Conservation (phyloP, 441 rosid genomes). For the Gossypium lobatum region DNA sequence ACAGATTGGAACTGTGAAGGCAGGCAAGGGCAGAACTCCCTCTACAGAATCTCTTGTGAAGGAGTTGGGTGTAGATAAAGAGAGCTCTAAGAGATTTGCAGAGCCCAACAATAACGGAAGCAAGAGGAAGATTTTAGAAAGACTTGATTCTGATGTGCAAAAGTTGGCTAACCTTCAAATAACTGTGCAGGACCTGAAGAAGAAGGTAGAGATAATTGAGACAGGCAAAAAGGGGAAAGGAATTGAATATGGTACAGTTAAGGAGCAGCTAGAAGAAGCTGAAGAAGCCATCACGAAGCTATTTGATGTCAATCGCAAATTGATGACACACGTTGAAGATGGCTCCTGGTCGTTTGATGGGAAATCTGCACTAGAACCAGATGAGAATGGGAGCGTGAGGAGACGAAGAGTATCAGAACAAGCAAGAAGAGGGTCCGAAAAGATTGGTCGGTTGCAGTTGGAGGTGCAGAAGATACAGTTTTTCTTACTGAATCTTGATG, state of each 20-base stretch:
- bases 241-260: constrained; percentile 51
- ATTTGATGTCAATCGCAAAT: constrained; percentile 49
- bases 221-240: constrained; percentile 54
- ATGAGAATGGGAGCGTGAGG: constrained; percentile 40
- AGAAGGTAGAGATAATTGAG: constrained; percentile 63
- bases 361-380: constrained; percentile 38
- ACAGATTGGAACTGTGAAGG: constrained; percentile 21
- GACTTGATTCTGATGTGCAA: constrained; percentile 83
- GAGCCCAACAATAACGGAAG: constrained; percentile 56
- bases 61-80: constrained; percentile 72
- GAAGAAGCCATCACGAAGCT: constrained; percentile 60
- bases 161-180: constrained; percentile 79
- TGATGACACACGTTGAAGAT: constrained; percentile 46
- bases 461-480: constrained; percentile 92
- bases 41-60: constrained; percentile 65
- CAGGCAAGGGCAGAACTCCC: constrained; percentile 34
- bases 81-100: constrained; percentile 51
- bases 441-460: constrained; percentile 70
- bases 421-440: constrained; percentile 79
- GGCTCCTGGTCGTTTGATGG: constrained; percentile 37
- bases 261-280: constrained; percentile 78
- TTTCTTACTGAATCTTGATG: constrained; percentile 62
- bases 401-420: constrained; percentile 59
- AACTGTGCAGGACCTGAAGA: constrained; percentile 70
- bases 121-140: constrained; percentile 70